Base-by-base conservation (phyloP, 1,139 yeast genomes). In the Candida smagusa region DNA sequence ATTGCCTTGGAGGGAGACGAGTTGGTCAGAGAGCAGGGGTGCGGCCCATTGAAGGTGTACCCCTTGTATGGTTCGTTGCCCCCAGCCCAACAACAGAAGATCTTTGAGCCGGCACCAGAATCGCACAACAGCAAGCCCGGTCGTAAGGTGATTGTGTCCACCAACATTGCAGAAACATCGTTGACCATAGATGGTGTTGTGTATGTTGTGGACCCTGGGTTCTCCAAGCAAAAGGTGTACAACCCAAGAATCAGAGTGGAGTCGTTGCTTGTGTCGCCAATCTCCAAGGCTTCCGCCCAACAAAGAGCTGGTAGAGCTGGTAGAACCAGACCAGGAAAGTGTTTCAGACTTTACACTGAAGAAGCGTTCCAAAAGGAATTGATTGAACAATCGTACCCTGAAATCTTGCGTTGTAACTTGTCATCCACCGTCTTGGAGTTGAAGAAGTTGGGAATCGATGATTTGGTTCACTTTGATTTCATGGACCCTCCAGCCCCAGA, bases 401-500 rank as follows among this genome's bases (percentile, higher is more conserved):
- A 92, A 65, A 90, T 92, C 59, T 71, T 92, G 57, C 75, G 98
- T 55, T 81, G 92, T 42, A 92, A 92, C 62, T 74, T 92, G 54
- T 84, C 97, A 12, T 84, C 90, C 30, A 92, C 97, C 0, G 97
- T 92, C 22, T 68, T 92, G 44, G 96, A 92, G 60, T 73, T 92
- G 61, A 92, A 92, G 61, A 92, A 92, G 63, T 74, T 92, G 44
- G 97, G 97, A 13, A 78, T 92, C 48, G 96, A 92, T 57, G 98
- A 92, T 63, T 77, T 92, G 57, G 98, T 92, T 24, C 97, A 92
- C 63, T 92, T 92, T 58, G 98, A 92, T 61, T 92, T 92, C 56
- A 92, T 92, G 96, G 98, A 92, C 57, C 97, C 98, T 7, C 98
- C 98, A n/a, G 97, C 98, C 1, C 97, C 97, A 4, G 98, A 92